Evolutionary conservation across 2,329 filamentous ascomycete genomes (phyloP).

Genomic region (Paraconiothyrium brasiliense): DNA sequence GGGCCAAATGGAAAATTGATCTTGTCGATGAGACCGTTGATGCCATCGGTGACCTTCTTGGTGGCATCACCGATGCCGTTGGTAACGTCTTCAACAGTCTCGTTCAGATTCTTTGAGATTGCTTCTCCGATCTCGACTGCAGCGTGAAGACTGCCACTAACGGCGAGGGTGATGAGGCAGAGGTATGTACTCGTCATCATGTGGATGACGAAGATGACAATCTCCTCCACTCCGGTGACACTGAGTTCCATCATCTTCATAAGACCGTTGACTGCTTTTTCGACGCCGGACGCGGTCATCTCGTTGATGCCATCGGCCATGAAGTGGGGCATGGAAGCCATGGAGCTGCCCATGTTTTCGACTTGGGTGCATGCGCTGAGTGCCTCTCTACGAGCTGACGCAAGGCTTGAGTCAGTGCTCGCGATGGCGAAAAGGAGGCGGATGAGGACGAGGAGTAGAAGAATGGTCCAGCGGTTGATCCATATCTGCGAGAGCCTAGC

Average conservation of each 20-base stretch:
- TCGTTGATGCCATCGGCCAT: conserved; percentile 89
- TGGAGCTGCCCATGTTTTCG: conserved; percentile 89
- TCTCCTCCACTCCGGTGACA: conserved; percentile 83
- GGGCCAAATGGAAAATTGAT: conserved; percentile 52
- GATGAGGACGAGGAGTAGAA: conserved; percentile 85
- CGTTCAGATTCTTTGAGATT: conserved; percentile 68
- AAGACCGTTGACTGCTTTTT: conserved; percentile 80
- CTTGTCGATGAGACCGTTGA: conserved; percentile 52
- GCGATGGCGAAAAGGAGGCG: conserved; percentile 80
- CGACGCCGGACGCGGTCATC: conserved; percentile 80
- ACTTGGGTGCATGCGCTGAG: conserved; percentile 90
- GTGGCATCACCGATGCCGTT: conserved; percentile 56
- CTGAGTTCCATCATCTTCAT: conserved; percentile 81
- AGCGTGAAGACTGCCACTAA: conserved; percentile 80
- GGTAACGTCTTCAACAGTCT: conserved; percentile 67
- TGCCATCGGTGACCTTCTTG: conserved; percentile 44
- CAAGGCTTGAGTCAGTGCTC: conserved; percentile 77
- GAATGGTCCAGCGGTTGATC: conserved; percentile 96
- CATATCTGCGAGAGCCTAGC: conserved; percentile 93
- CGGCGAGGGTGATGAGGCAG: conserved; percentile 85
- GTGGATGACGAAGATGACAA: conserved; percentile 92
- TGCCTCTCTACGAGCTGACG: conserved; percentile 79
- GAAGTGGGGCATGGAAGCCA: conserved; percentile 99
- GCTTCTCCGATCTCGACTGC: conserved; percentile 70
- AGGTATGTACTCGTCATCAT: conserved; percentile 90